phyloP scores from a whole-genome alignment of 2,329 filamentous ascomycete genomes.

The Ceratocystis variospora region DNA sequence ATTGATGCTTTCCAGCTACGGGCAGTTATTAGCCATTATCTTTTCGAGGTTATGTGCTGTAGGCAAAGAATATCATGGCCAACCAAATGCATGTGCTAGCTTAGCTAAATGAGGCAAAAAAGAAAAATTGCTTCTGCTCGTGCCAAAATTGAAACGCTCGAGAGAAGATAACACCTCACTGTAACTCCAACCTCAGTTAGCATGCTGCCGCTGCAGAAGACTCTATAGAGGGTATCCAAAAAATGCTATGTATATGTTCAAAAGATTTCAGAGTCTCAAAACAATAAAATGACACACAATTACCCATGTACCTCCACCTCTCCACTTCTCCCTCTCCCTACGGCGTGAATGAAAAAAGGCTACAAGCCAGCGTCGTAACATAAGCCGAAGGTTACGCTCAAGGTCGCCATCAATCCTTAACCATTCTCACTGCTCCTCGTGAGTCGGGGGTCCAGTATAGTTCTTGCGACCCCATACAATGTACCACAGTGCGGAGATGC shows the following conservation, averaged over 20 bases:
- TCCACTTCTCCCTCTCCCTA: too few relatives aligned
- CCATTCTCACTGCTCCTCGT: constrained; percentile 19
- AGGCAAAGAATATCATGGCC: neutral
- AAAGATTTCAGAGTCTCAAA: neutral
- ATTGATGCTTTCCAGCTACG: neutral
- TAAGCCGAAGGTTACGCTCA: neutral
- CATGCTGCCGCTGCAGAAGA: neutral
- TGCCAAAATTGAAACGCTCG: neutral
- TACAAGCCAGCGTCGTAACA: neutral
- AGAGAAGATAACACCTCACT: neutral
- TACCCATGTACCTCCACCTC: neutral
- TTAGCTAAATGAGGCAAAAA: neutral
- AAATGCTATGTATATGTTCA: neutral
- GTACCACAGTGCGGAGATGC: constrained; percentile 53
- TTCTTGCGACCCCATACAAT: constrained; percentile 54
- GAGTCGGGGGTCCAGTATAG: constrained; percentile 48
- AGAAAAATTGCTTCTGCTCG: neutral
- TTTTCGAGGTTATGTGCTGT: neutral
- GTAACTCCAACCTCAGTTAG: neutral
- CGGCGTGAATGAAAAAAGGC: too few relatives aligned
- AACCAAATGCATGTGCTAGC: neutral
- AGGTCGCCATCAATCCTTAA: neutral
- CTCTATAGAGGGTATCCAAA: constrained; percentile 3
- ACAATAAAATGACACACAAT: neutral
- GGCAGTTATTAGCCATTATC: neutral